A percentile compares a stretch with the other conserved stretches of the same genome.
Evolutionary conservation across 345 rosid genomes (phyloP).

Genomic region (Salix viminalis): DNA sequence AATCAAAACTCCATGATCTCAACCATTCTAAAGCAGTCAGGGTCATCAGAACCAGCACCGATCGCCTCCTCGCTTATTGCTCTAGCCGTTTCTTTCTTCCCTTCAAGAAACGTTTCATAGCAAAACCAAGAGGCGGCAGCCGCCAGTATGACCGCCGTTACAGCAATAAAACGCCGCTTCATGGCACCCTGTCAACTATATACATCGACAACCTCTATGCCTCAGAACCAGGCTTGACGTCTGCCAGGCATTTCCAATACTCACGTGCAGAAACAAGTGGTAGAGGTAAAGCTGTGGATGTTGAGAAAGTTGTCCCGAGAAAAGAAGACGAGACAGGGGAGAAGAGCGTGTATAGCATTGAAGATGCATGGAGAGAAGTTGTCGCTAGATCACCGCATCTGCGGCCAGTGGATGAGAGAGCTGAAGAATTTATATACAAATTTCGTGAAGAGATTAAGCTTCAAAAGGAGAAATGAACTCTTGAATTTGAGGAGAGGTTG

Average conservation of each 20-base stretch:
- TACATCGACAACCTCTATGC: constrained; percentile 49
- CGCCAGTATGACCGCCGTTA: constrained; percentile 12
- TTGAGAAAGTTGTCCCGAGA: background rate
- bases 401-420: constrained; percentile 73
- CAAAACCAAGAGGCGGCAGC: constrained; percentile 10
- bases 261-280: constrained; percentile 28
- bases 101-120: constrained; percentile 38
- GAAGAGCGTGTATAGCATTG: constrained; percentile 38
- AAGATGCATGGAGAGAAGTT: constrained; percentile 76
- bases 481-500: constrained; percentile 70
- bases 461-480: constrained; percentile 54
- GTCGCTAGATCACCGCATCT: constrained; percentile 74
- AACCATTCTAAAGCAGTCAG: constrained; percentile 35
- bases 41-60: constrained; percentile 25
- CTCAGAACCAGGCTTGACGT: background rate
- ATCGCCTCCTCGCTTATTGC: constrained; percentile 42
- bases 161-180: constrained; percentile 23
- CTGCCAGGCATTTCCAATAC: constrained; percentile 1
- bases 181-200: constrained; percentile 25
- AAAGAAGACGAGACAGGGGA: constrained; percentile 14
- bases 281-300: constrained; percentile 26
- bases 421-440: constrained; percentile 74
- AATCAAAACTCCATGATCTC: constrained; percentile 44
- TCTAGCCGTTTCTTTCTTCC: constrained; percentile 41
- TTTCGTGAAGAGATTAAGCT: constrained; percentile 59